phyloP scores from a whole-genome alignment of 1,284 basidiomycete species.

The Termitomyces sp. region DNA sequence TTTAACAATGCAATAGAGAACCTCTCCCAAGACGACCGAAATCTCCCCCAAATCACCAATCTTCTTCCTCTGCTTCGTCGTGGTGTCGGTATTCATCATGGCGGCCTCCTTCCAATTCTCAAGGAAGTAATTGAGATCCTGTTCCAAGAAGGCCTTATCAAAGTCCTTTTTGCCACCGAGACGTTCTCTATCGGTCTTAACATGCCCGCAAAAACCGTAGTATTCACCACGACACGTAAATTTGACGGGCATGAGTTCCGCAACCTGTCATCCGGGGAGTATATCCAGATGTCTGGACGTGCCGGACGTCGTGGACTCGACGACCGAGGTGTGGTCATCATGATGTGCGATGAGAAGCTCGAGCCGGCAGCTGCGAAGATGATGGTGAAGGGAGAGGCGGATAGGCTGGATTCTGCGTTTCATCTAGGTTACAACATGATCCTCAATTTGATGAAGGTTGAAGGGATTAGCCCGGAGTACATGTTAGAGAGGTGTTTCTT shows the following conservation, averaged over 20 bases:
- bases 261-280: constrained; percentile 87
- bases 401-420: constrained; percentile 96
- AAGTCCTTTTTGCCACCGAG: constrained; percentile 97
- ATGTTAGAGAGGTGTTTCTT: constrained; percentile 98
- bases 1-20: constrained; percentile 95
- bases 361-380: constrained; percentile 89
- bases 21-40: constrained; percentile 83
- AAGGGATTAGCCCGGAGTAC: constrained; percentile 97
- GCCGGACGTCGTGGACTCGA: constrained; percentile 97
- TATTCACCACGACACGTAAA: constrained; percentile 94
- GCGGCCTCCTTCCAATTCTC: constrained; percentile 93
- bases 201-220: constrained; percentile 99
- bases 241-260: constrained; percentile 96
- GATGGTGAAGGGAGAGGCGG: constrained; percentile 99
- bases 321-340: constrained; percentile 98
- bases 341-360: constrained; percentile 99
- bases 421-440: constrained; percentile 99
- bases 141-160: constrained; percentile 99
- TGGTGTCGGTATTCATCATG: constrained; percentile 98
- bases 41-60: constrained; percentile 92
- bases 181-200: constrained; percentile 99
- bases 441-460: constrained; percentile 97
- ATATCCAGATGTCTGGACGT: constrained; percentile 99
- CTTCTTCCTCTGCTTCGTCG: constrained; percentile 91
- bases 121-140: constrained; percentile 99